Evolutionary conservation across 768 basidiomycete species (phyloP).

Genomic region (Mycena polygramma): DNA sequence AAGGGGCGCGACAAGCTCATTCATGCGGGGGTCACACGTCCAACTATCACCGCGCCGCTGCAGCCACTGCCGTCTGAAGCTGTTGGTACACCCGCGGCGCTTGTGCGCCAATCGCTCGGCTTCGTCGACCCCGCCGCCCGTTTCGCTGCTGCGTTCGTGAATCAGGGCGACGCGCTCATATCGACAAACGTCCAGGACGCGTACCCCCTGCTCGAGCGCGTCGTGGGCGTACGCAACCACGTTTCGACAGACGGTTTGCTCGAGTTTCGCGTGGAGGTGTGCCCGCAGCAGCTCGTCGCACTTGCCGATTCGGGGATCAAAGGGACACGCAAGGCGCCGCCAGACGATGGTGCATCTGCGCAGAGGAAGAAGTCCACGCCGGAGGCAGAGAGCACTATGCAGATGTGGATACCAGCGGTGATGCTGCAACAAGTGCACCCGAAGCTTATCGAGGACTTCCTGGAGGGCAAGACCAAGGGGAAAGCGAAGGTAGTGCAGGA

Average conservation of each 20-base stretch:
- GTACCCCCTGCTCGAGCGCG: slow-evolving; percentile 52
- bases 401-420: slow-evolving; percentile 75
- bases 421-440: slow-evolving; percentile 70
- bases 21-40: background rate
- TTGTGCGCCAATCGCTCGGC: slow-evolving; percentile 37
- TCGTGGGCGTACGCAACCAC: slow-evolving; percentile 67
- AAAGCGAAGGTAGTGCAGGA: background rate
- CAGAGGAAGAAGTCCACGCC: slow-evolving; percentile 52
- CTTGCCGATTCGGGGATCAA: slow-evolving; percentile 64
- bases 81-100: slow-evolving; percentile 30
- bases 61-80: slow-evolving; percentile 25
- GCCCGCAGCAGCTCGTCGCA: slow-evolving; percentile 64
- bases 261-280: slow-evolving; percentile 75
- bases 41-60: too few relatives aligned
- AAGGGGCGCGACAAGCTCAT: slow-evolving; percentile 43
- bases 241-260: slow-evolving; percentile 67
- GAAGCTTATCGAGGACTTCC: slow-evolving; percentile 61
- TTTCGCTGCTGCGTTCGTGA: slow-evolving; percentile 45
- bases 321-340: slow-evolving; percentile 44
- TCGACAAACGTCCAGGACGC: slow-evolving; percentile 42
- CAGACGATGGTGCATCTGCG: slow-evolving; percentile 1
- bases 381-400: slow-evolving; percentile 56
- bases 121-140: slow-evolving; percentile 29
- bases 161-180: slow-evolving; percentile 43
- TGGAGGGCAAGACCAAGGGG: slow-evolving; percentile 47